phyloP scores from a whole-genome alignment of 495 filamentous ascomycete species.

The Aspergillus panamensis region DNA sequence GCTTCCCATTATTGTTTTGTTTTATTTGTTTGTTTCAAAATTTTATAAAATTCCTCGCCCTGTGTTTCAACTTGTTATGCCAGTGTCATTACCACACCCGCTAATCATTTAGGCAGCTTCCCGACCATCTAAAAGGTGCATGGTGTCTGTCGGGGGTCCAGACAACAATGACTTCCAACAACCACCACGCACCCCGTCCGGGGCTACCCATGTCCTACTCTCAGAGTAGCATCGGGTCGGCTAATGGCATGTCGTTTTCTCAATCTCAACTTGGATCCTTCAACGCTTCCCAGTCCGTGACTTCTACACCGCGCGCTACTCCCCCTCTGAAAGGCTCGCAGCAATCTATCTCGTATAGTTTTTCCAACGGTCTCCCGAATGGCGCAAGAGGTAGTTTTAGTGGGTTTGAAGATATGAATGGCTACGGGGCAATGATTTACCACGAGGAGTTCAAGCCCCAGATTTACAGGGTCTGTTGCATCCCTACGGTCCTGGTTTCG shows the following conservation, averaged over 20 bases:
- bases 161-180: conserved; percentile 42
- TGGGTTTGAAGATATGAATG: conserved; percentile 49
- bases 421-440: conserved; percentile 45
- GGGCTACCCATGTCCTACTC: conserved; percentile 46
- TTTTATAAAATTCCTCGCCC: conserved; percentile 7
- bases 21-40: conserved; percentile 8
- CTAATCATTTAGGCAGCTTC: conserved; percentile 15
- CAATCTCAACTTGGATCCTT: conserved; percentile 50
- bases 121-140: conserved; percentile 13
- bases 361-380: conserved; percentile 35
- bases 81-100: conserved; percentile 11
- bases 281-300: conserved; percentile 49
- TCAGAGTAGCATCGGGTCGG: conserved; percentile 40
- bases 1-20: conserved; percentile 1
- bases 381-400: conserved; percentile 37
- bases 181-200: conserved; percentile 37
- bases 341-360: conserved; percentile 46
- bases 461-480: conserved; percentile 68
- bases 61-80: conserved; percentile 14
- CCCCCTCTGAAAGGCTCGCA: conserved; percentile 47
- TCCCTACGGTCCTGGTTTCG: neutral
- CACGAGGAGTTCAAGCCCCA: conserved; percentile 60
- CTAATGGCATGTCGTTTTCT: conserved; percentile 40
- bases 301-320: conserved; percentile 53
- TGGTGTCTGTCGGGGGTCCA: conserved; percentile 14